A percentile compares a stretch with the other conserved stretches of the same genome.
phyloP scores from a whole-genome alignment of 495 filamentous ascomycete genomes.

The Podospora conica region DNA sequence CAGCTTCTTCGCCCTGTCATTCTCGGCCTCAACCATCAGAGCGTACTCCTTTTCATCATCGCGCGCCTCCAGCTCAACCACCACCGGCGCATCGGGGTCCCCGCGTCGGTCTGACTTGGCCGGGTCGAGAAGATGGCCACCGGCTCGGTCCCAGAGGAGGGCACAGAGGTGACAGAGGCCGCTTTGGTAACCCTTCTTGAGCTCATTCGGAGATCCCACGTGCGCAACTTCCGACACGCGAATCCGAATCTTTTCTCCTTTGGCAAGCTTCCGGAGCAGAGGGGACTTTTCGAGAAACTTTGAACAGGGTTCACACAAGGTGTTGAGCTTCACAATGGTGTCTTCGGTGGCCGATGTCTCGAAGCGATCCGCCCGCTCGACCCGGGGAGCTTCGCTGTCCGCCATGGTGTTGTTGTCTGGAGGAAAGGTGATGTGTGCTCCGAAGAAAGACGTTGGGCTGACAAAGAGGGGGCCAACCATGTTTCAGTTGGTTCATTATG shows the following conservation, averaged over 20 bases:
- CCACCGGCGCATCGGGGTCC: not conserved
- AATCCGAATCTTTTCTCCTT: not conserved
- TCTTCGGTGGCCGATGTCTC: not conserved
- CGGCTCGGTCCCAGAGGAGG: slow-evolving; percentile 1
- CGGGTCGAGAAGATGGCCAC: slow-evolving; percentile 1
- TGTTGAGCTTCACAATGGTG: slow-evolving; percentile 4
- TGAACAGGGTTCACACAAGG: not conserved
- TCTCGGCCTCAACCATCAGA: not conserved
- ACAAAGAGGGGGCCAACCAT: not conserved
- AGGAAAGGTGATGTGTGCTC: not conserved
- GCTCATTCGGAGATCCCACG: not conserved
- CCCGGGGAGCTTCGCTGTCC: not conserved
- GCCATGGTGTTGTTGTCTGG: not conserved
- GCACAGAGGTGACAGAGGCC: slow-evolving; percentile 6
- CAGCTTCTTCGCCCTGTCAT: slow-evolving; percentile 3
- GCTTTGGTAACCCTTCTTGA: slow-evolving; percentile 1
- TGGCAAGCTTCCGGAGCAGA: not conserved
- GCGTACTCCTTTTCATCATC: slow-evolving; percentile 7
- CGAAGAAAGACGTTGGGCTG: not conserved
- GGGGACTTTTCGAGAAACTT: not conserved
- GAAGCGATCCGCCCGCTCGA: not conserved
- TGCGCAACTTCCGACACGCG: not conserved
- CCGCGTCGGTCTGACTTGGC: not conserved
- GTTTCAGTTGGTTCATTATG: not conserved
- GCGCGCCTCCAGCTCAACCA: not conserved